Evolutionary conservation across 1,284 basidiomycete species (phyloP).

Genomic region (Irpex sp.): DNA sequence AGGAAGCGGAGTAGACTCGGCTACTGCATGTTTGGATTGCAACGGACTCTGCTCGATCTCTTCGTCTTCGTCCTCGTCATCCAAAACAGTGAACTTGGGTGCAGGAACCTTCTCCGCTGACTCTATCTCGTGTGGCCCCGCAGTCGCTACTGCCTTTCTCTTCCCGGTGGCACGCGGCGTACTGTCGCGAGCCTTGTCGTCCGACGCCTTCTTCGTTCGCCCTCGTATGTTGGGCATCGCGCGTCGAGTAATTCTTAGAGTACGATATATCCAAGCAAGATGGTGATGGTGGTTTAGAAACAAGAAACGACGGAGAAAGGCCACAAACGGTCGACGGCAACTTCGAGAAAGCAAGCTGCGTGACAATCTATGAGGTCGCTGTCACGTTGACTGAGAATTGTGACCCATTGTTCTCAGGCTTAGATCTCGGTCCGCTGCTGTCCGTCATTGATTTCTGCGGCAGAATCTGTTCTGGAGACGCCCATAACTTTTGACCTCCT

Average conservation of each 20-base stretch:
- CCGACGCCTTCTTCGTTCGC: constrained; percentile 9
- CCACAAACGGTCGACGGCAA: background rate
- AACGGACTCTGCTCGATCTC: background rate
- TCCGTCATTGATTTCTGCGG: background rate
- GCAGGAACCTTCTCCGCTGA: background rate
- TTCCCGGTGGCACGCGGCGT: constrained; percentile 1
- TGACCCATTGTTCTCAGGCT: background rate
- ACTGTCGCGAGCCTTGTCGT: constrained; percentile 14
- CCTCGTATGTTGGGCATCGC: constrained; percentile 3
- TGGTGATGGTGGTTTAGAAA: background rate
- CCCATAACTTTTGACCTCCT: background rate
- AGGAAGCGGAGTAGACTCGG: background rate
- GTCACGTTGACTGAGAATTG: background rate
- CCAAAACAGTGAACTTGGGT: background rate
- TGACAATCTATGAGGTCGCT: background rate
- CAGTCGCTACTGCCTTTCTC: constrained; percentile 3
- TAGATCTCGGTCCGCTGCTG: background rate
- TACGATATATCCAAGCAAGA: background rate
- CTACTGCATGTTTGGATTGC: background rate
- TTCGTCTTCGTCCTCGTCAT: background rate
- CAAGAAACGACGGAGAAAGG: background rate
- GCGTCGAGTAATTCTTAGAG: background rate
- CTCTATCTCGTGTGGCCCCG: background rate
- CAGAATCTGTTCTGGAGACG: background rate
- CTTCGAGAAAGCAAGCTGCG: background rate